phyloP scores from a whole-genome alignment of 768 basidiomycete genomes.

The Cystofilobasidium capitatum region DNA sequence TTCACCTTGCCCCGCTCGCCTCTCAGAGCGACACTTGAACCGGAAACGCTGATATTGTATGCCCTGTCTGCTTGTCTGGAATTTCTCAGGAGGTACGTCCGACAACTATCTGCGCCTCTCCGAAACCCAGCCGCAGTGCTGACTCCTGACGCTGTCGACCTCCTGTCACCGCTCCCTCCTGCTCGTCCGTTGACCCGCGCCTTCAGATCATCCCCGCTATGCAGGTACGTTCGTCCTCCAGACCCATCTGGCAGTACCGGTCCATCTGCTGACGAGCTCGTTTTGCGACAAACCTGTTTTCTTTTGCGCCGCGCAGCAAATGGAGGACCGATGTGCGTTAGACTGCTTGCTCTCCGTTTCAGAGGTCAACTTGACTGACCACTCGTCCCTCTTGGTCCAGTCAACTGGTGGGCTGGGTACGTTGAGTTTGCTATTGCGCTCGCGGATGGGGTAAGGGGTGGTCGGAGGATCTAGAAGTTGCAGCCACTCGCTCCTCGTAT shows the following conservation, averaged over 20 bases:
- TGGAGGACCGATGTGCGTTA: constrained; percentile 13
- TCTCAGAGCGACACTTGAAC: too few relatives aligned
- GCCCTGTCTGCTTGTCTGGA: not conserved
- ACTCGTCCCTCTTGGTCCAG: not conserved
- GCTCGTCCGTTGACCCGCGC: too few relatives aligned
- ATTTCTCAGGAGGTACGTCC: not conserved
- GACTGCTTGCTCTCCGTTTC: not conserved
- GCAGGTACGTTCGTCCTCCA: not conserved
- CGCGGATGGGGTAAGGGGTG: not conserved
- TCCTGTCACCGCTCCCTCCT: too few relatives aligned
- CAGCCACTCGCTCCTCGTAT: too few relatives aligned
- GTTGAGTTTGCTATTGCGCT: not conserved
- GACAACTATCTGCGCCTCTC: not conserved
- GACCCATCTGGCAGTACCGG: not conserved
- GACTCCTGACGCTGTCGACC: not conserved
- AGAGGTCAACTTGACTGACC: not conserved
- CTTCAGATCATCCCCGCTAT: constrained; percentile 7
- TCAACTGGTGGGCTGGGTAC: constrained; percentile 15
- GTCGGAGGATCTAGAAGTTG: not conserved
- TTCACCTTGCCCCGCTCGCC: not conserved
- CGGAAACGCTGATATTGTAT: not conserved
- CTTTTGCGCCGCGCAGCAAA: constrained; percentile 3
- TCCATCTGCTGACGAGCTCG: not conserved
- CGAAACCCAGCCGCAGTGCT: too few relatives aligned
- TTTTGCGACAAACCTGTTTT: not conserved